Evolutionary conservation across 106 monocot genomes (phyloP), one percentile per base, ranked within the genome.

Genomic region (Xerophyta viscosa): DNA sequence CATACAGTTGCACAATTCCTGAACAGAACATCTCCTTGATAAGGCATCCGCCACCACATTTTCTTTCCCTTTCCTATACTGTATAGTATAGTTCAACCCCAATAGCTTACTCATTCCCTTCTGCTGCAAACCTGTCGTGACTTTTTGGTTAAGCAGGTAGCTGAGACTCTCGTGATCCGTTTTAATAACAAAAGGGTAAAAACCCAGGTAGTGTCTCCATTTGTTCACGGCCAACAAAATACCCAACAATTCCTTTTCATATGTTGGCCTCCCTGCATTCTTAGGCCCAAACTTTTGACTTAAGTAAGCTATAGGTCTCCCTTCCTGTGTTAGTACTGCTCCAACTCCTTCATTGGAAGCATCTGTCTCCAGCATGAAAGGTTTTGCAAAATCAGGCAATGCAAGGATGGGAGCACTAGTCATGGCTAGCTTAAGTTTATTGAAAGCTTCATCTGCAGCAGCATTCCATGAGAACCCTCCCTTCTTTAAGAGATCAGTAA

Each of bases 241-340:
- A 3, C 56, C 64, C 24, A 63, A n/a, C 14, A 57, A 8, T 39
- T 39, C 64, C 26, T 50, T 63, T 6, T 54, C 71, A 64, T 71
- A 64, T 6, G 63, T 50, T 12, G 49, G 64, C 46, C 23, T 43
- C 0, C 11, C 63, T 47, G 22, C 28, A 10, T 21, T 62, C 0
- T 5, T 20, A 2, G 24, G 8, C 0, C 19, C 11, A 2, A 69
- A 23, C 3, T 10, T 14, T 31, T 54, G 8, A 44, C 56, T 61
- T 15, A 44, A 60, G 15, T 41, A 69, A 2, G 60, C 52, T 13
- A 69, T 50, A 36, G 68, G 51, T 8, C 47, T 51, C 4, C 6
- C 8, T 9, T 29, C 31, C 25, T 67, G 67, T 25, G 24, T 33
- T 8, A 58, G 11, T 0, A 58, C 45, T 15, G 46, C 48, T 1